Evolutionary conservation across 768 basidiomycete species (phyloP).

Genomic region (Asterophora parasitica): DNA sequence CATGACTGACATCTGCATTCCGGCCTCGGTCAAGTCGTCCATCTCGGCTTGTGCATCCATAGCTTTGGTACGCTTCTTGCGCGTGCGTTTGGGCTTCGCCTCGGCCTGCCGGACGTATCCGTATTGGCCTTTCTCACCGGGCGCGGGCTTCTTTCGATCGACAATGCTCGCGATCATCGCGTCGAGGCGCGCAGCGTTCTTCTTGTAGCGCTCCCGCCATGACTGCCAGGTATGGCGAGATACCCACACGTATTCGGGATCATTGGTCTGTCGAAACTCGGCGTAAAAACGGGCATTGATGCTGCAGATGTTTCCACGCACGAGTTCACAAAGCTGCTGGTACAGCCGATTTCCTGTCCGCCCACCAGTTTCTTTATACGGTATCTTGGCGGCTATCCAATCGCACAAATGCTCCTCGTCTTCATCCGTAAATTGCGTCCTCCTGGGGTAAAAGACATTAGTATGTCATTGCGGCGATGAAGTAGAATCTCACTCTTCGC

Average conservation of each 20-base stretch:
- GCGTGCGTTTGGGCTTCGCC: conserved; percentile 55
- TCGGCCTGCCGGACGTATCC: conserved; percentile 76
- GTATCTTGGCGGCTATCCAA: conserved; percentile 82
- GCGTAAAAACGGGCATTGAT: neutral
- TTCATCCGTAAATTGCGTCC: conserved; percentile 72
- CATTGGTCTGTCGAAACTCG: conserved; percentile 38
- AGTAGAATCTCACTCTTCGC: conserved; percentile 60
- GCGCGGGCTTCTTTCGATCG: conserved; percentile 59
- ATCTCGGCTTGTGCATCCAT: conserved; percentile 22
- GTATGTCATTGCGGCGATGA: neutral
- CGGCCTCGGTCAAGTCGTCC: conserved; percentile 17
- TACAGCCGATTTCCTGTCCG: conserved; percentile 80
- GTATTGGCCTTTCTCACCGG: conserved; percentile 78
- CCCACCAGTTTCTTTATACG: conserved; percentile 78
- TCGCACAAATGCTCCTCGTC: conserved; percentile 71
- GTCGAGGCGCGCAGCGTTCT: conserved; percentile 68
- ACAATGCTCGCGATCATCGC: conserved; percentile 59
- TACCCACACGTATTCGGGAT: conserved; percentile 78
- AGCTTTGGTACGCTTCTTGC: conserved; percentile 42
- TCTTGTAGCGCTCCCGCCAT: conserved; percentile 87
- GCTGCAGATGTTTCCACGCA: conserved; percentile 21
- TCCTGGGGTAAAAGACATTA: conserved; percentile 34
- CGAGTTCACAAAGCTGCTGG: conserved; percentile 75
- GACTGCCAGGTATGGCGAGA: conserved; percentile 85
- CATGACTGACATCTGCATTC: conserved; percentile 16